Percentiles rank a stretch among this genome's conserved stretches.
phyloP scores from a whole-genome alignment of 2,329 filamentous ascomycete species.

The Xylaria sp. region DNA sequence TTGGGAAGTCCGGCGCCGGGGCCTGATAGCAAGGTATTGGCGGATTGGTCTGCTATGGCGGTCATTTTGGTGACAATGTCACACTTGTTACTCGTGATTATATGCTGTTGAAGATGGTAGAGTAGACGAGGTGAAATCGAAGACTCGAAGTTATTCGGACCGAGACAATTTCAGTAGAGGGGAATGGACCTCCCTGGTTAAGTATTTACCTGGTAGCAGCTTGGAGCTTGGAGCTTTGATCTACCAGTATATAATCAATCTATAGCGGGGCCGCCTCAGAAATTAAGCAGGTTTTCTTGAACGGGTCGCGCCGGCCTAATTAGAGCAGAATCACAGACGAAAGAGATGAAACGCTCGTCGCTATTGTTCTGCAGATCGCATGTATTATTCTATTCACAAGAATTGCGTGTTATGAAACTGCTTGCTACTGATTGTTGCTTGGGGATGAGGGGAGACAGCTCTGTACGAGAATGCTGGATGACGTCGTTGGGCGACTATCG shows the following conservation, averaged over 20 bases:
- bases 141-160: conserved; percentile 4
- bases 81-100: conserved; percentile 8
- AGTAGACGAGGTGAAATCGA: conserved; percentile 4
- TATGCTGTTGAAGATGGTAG: conserved; percentile 17
- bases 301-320: conserved; percentile 8
- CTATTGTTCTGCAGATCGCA: not conserved
- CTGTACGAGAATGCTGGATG: conserved; percentile 40
- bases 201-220: not conserved
- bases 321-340: not conserved
- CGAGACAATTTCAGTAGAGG: conserved; percentile 14
- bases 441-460: conserved; percentile 36
- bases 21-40: conserved; percentile 55
- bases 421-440: conserved; percentile 1
- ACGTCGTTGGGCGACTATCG: conserved; percentile 46
- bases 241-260: conserved; percentile 9
- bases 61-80: conserved; percentile 48
- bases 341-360: not conserved
- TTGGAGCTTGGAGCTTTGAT: conserved; percentile 28
- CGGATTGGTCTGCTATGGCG: conserved; percentile 53
- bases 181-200: conserved; percentile 25
- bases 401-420: not conserved
- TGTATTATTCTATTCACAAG: not conserved
- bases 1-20: conserved; percentile 60
- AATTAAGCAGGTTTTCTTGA: conserved; percentile 21
- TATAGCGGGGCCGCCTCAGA: conserved; percentile 29